These are phyloP conservation scores for Aspergillus hiratsukae DNA, from an alignment of 2,329 filamentous ascomycete genomes.

Conservation along the genomic window DNA sequence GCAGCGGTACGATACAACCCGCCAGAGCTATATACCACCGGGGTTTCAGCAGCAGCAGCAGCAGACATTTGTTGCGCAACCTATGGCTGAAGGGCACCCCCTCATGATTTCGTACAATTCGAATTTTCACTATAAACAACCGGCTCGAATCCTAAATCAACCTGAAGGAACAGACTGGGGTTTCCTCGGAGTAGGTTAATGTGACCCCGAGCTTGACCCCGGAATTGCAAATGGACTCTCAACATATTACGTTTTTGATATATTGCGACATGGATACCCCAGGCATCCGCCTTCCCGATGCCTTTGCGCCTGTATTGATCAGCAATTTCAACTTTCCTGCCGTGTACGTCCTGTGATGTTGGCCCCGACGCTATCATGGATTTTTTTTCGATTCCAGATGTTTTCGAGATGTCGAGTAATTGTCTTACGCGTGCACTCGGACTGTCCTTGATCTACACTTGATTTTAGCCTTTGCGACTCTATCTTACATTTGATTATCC, in stretches of 20 bases:
- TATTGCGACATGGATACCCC: neutral
- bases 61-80: conserved; percentile 23
- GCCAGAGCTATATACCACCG: neutral
- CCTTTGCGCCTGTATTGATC: neutral
- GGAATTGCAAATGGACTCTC: neutral
- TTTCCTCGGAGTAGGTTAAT: conserved; percentile 36
- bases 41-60: conserved; percentile 25
- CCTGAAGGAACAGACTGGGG: conserved; percentile 39
- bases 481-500: neutral
- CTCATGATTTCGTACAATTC: conserved; percentile 32
- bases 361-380: neutral
- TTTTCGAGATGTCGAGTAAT: neutral
- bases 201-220: neutral
- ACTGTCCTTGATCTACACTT: neutral
- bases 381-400: neutral
- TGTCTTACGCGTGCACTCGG: neutral
- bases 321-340: neutral
- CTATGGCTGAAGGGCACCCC: conserved; percentile 26
- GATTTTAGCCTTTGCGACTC: neutral
- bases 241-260: neutral
- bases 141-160: conserved; percentile 32
- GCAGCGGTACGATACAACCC: conserved; percentile 18
- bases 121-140: conserved; percentile 31
- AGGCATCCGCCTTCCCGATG: neutral
- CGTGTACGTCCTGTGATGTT: neutral